phyloP scores from a whole-genome alignment of 2,329 filamentous ascomycete species.

The Apiospora koreana region DNA sequence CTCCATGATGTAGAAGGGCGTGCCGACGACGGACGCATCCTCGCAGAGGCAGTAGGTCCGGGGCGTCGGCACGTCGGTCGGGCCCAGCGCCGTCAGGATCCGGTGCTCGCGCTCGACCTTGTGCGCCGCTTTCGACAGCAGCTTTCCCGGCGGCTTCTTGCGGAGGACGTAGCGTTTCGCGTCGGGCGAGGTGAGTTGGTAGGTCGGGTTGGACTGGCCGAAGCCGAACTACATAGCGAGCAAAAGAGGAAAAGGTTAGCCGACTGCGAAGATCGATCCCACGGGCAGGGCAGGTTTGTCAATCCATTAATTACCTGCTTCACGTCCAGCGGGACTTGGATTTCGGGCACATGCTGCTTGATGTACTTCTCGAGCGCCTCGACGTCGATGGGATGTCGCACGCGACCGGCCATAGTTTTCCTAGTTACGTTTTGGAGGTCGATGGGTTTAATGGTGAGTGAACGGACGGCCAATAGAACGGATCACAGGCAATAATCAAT shows the following conservation, averaged over 20 bases:
- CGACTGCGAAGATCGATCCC: neutral
- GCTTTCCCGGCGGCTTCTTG: conserved; percentile 95
- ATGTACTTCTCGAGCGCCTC: conserved; percentile 79
- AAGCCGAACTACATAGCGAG: conserved; percentile 75
- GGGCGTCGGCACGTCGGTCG: conserved; percentile 83
- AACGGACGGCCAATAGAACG: neutral
- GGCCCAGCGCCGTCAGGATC: conserved; percentile 79
- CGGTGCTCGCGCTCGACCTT: conserved; percentile 95
- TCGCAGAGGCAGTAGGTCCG: conserved; percentile 83
- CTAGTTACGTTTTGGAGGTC: neutral
- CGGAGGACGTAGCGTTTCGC: conserved; percentile 81
- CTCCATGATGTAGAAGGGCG: conserved; percentile 96
- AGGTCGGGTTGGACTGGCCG: conserved; percentile 96
- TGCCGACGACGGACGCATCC: conserved; percentile 78
- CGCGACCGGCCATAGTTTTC: conserved; percentile 72
- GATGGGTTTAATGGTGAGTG: neutral
- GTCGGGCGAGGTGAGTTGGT: conserved; percentile 77
- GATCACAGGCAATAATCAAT: neutral
- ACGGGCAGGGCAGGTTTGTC: no score
- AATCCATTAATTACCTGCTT: conserved; percentile 94
- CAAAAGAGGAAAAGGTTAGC: neutral
- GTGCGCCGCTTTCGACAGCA: conserved; percentile 92
- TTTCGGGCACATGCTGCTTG: conserved; percentile 73
- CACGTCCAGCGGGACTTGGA: conserved; percentile 79
- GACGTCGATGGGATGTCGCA: conserved; percentile 89